Conservation (phyloP, 805 yeast species). For the Jamesozyma piceae region DNA sequence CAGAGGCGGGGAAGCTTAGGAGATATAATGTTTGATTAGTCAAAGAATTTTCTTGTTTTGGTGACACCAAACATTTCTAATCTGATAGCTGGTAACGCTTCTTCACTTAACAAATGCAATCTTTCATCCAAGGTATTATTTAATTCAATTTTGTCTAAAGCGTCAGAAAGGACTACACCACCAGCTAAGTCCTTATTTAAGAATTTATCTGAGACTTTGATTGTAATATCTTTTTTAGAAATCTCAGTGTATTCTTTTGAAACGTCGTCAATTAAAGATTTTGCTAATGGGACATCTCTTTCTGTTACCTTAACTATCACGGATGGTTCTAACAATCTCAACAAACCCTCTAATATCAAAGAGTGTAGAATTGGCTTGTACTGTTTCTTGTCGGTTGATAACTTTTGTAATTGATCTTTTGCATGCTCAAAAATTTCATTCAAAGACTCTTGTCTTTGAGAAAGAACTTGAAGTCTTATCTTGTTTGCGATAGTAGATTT, state of each 20-base stretch:
- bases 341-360: conserved; percentile 68
- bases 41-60: conserved; percentile 80
- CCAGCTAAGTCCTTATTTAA: conserved; percentile 60
- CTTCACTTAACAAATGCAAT: conserved; percentile 68
- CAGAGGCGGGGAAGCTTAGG: not conserved
- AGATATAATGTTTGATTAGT: conserved; percentile 34
- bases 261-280: conserved; percentile 40
- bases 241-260: conserved; percentile 52
- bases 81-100: conserved; percentile 87
- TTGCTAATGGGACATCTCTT: conserved; percentile 33
- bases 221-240: conserved; percentile 47
- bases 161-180: conserved; percentile 68
- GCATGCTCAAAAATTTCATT: conserved; percentile 67
- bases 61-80: conserved; percentile 83
- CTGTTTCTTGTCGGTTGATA: conserved; percentile 44
- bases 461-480: conserved; percentile 81
- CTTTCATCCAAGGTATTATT: conserved; percentile 93
- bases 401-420: conserved; percentile 45
- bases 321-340: conserved; percentile 61
- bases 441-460: conserved; percentile 75
- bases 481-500: conserved; percentile 93
- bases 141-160: conserved; percentile 75
- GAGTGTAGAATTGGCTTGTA: conserved; percentile 67
- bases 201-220: conserved; percentile 48
- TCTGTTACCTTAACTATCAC: conserved; percentile 53